Base-by-base conservation (phyloP, 2,329 filamentous ascomycete species). In the Alternaria gaisen region DNA sequence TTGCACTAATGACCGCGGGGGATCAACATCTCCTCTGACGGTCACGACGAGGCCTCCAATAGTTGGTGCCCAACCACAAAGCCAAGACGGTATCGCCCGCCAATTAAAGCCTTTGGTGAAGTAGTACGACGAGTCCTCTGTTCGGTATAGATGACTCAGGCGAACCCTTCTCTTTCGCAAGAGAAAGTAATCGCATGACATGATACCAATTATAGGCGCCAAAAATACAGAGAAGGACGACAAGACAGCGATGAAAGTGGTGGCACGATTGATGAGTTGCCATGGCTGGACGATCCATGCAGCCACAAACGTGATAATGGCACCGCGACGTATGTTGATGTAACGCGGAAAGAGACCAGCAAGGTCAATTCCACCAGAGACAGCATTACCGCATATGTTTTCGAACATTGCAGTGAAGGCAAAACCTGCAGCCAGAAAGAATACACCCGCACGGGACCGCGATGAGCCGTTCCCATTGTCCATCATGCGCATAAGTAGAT, bases 401-500 rank as follows among this genome's bases (percentile, higher is more conserved):
- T 82, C 77, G 61, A 82, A 82, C 77, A 78, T 77, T 30, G 72
- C 72, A 0, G 76, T 75, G 26, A 77, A 72, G 1, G 74, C 74
- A 48, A 78, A 79, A 2, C 75, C 77, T 30, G 72, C 72, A 8
- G 75, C 66, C 5, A 78, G 65, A 48, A 79, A 78, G 63, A 79
- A 79, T 4, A 78, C 77, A 3, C 71, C 75, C 3, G 75, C 76
- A 22, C 77, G 68, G 30, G 76, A 65, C 53, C 72, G 76, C 8
- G 72, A 75, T 2, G 80, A 80, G 2, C 79, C 80, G 5, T 82
- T 72, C 0, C 81, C 81, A 34, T 72, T 71, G 38, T 81, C 76
- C 79, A 83, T 82, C 77, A 82, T 81, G 6, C 77, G 74, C 75
- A 81, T 78, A 3, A 83, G 71, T 0, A 83, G 70, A 53, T 83